Conservation (phyloP, 495 filamentous ascomycete species). For the Aspergillus bertholletiae region DNA sequence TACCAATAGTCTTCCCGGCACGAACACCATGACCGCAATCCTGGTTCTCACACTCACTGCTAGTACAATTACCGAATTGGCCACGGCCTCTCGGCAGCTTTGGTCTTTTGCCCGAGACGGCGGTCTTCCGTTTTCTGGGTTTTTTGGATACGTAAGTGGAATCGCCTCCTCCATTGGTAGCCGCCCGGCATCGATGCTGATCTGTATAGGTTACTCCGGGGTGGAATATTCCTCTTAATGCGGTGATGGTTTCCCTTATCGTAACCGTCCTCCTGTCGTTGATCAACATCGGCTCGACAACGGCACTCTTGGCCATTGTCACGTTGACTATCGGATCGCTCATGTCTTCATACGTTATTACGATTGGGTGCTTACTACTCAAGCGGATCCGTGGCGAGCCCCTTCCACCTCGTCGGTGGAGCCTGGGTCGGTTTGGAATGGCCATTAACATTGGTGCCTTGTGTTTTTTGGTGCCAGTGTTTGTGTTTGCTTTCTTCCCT, state of each 20-base stretch:
- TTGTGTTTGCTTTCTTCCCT: conserved; percentile 54
- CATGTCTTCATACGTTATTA: conserved; percentile 48
- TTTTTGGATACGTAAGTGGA: conserved; percentile 44
- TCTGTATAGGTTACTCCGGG: conserved; percentile 42
- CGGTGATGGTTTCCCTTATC: conserved; percentile 39
- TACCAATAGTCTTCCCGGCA: conserved; percentile 34
- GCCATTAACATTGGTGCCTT: conserved; percentile 42
- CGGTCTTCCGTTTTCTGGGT: conserved; percentile 52
- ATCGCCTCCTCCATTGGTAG: conserved; percentile 56
- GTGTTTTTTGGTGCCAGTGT: conserved; percentile 40
- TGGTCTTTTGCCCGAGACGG: conserved; percentile 56
- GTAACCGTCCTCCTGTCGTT: conserved; percentile 48
- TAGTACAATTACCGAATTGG: conserved; percentile 56
- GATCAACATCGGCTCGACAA: conserved; percentile 50
- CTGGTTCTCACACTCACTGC: conserved; percentile 59
- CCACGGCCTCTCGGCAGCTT: conserved; percentile 61
- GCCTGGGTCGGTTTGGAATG: conserved; percentile 46
- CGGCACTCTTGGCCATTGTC: conserved; percentile 45
- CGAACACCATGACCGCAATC: conserved; percentile 60
- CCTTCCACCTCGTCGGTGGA: conserved; percentile 45
- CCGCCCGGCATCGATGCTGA: conserved; percentile 27
- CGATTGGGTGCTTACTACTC: conserved; percentile 43
- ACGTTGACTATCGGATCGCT: conserved; percentile 40
- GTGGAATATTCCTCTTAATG: conserved; percentile 48
- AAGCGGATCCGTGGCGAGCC: conserved; percentile 40